Evolutionary conservation across 768 basidiomycete genomes (phyloP).

Genomic region (Panaeolus cyanescens): DNA sequence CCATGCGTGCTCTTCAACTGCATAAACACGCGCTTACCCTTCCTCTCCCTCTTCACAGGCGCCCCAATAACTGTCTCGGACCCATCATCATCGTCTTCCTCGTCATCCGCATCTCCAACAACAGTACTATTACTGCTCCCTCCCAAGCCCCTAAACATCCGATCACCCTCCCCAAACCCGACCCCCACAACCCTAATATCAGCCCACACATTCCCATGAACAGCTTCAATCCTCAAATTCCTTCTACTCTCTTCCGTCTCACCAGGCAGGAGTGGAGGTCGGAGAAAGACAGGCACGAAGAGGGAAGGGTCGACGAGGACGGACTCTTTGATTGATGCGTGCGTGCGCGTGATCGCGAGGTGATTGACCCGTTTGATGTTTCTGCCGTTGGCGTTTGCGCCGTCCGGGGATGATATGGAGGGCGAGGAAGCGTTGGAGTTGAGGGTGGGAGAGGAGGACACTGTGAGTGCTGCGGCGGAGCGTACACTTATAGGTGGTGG

Average conservation of each 20-base stretch:
- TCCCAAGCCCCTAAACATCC: slow-evolving; percentile 10
- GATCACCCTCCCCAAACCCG: slow-evolving; percentile 7
- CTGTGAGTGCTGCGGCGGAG: background rate
- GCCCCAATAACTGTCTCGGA: slow-evolving; percentile 3
- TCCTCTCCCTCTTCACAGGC: slow-evolving; percentile 13
- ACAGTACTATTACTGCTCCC: slow-evolving; percentile 8
- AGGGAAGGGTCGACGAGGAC: slow-evolving; percentile 30
- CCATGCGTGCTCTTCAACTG: slow-evolving; percentile 28
- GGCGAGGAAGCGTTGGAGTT: background rate
- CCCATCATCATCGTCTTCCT: background rate
- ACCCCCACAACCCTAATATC: slow-evolving; percentile 13
- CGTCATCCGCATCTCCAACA: slow-evolving; percentile 7
- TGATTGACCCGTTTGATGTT: slow-evolving; percentile 26
- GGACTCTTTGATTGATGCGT: slow-evolving; percentile 27
- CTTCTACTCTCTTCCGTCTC: slow-evolving; percentile 26
- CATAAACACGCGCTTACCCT: slow-evolving; percentile 21
- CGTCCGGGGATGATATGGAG: background rate
- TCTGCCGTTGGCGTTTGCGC: background rate
- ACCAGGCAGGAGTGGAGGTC: slow-evolving; percentile 22
- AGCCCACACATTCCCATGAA: slow-evolving; percentile 28
- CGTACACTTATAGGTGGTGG: background rate
- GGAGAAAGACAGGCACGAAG: slow-evolving; percentile 26
- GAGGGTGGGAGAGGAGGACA: background rate
- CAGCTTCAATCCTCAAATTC: slow-evolving; percentile 30
- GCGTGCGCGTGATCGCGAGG: slow-evolving; percentile 25